phyloP scores from a whole-genome alignment of 2,329 filamentous ascomycete genomes.

The Monilinia fructigena region DNA sequence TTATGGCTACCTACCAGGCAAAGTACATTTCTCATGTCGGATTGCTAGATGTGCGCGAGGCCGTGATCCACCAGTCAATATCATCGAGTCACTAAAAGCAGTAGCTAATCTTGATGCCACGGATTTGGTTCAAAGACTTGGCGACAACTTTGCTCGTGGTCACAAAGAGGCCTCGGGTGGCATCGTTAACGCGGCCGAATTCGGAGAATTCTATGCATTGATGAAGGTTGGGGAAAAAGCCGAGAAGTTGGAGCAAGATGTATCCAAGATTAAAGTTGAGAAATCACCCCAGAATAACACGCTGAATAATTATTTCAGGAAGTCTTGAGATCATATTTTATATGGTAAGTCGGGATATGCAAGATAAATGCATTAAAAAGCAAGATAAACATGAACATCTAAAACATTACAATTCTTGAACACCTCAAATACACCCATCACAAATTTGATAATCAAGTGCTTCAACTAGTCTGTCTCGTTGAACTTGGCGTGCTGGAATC shows the following conservation, averaged over 20 bases:
- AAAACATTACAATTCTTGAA: not conserved
- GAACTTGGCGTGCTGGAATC: not conserved
- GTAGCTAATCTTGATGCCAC: conserved; percentile 49
- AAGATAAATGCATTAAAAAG: not conserved
- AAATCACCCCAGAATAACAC: conserved; percentile 51
- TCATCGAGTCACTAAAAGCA: conserved; percentile 56
- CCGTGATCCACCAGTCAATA: conserved; percentile 57
- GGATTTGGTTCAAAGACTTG: conserved; percentile 49
- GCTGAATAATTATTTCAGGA: conserved; percentile 55
- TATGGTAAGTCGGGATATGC: not conserved
- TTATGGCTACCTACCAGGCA: conserved; percentile 59
- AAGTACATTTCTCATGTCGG: conserved; percentile 67
- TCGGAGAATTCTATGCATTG: conserved; percentile 61
- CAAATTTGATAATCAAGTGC: not conserved
- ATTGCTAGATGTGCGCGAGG: conserved; percentile 55
- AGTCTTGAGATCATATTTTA: conserved; percentile 30
- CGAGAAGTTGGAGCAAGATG: conserved; percentile 40
- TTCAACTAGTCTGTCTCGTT: not conserved
- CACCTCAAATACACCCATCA: not conserved
- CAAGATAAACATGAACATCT: not conserved
- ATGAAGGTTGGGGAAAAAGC: conserved; percentile 58
- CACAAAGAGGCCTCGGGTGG: conserved; percentile 69
- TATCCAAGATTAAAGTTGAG: conserved; percentile 42
- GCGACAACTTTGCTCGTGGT: conserved; percentile 63
- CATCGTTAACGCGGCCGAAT: conserved; percentile 58